Conservation (phyloP, 176 grass and related monocot genomes). For the Oryza brachyantha region DNA sequence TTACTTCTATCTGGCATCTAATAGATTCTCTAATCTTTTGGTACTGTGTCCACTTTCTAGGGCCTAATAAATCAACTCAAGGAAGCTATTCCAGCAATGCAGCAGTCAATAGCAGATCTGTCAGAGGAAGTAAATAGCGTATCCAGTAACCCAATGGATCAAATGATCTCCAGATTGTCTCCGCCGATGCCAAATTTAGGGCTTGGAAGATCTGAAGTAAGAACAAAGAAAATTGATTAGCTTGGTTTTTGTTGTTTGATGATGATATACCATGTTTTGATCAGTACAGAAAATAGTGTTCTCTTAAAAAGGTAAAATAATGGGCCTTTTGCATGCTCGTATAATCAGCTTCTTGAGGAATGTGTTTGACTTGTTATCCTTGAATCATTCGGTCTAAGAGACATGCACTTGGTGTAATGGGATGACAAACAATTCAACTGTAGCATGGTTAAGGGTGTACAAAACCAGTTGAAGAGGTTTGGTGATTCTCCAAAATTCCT, state of each 20-base stretch:
- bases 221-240: constrained; percentile 4
- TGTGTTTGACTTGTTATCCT: neutral
- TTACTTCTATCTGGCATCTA: neutral
- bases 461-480: neutral
- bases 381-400: neutral
- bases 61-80: constrained; percentile 98
- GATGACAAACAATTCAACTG: neutral
- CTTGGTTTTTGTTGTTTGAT: constrained; percentile 29
- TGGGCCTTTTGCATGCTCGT: constrained; percentile 6
- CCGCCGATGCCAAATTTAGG: constrained; percentile 37
- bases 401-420: neutral
- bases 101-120: constrained; percentile 83
- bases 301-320: neutral
- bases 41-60: constrained; percentile 43
- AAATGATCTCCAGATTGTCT: constrained; percentile 47
- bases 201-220: constrained; percentile 60
- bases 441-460: neutral
- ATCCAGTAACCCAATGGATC: constrained; percentile 54
- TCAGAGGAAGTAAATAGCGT: constrained; percentile 77
- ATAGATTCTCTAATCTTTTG: constrained; percentile 30
- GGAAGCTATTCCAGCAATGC: constrained; percentile 93
- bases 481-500: neutral
- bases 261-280: constrained; percentile 21
- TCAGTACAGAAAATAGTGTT: neutral
- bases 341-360: neutral